Conservation (phyloP, 495 filamentous ascomycete genomes). For the Annulohypoxylon bovei region DNA sequence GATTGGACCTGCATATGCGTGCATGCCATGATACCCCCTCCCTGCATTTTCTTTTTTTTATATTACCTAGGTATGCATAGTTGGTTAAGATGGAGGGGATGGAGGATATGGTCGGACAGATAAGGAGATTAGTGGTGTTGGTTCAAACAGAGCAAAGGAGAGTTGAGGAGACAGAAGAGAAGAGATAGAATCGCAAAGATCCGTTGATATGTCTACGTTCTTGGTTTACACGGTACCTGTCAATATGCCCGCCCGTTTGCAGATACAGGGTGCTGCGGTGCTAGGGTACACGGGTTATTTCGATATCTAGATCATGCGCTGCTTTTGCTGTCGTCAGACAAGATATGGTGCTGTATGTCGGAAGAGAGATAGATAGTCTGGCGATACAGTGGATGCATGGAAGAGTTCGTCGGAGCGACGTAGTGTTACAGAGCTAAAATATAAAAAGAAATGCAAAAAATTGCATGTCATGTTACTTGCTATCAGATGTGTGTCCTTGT, state of each 20-base stretch:
- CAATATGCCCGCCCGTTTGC: background rate
- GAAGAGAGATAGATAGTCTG: background rate
- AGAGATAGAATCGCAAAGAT: background rate
- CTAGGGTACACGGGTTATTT: background rate
- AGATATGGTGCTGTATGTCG: background rate
- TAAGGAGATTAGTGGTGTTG: background rate
- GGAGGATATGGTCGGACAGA: background rate
- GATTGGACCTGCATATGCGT: conserved; percentile 31
- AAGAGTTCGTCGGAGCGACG: background rate
- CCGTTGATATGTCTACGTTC: background rate
- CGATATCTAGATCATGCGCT: background rate
- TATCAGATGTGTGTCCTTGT: background rate
- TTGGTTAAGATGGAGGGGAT: background rate
- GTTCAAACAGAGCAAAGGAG: background rate
- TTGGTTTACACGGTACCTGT: background rate
- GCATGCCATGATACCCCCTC: conserved; percentile 42
- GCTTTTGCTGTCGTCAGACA: background rate
- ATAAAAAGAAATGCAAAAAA: background rate
- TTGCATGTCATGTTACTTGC: background rate
- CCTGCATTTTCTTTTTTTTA: conserved; percentile 8
- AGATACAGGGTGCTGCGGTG: background rate
- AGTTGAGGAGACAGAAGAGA: background rate
- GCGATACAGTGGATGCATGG: background rate
- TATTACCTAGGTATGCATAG: background rate
- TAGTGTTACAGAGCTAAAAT: conserved; percentile 6